phyloP scores from a whole-genome alignment of 352 stramenopile genomes.

The Globisporangium cederbergense region DNA sequence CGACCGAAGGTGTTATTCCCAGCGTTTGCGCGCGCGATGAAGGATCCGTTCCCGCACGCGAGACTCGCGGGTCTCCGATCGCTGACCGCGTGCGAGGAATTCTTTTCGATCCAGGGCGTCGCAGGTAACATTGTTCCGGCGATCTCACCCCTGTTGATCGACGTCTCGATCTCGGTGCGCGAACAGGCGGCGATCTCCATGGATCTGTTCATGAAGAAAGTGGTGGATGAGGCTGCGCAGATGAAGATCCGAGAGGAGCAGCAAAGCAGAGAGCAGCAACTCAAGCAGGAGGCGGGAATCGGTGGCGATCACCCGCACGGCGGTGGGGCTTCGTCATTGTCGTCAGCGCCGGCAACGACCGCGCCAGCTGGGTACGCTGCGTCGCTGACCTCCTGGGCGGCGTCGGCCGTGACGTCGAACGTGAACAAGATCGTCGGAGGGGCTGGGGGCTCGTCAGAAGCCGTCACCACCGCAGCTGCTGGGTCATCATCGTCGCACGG shows the following conservation, averaged over 20 bases:
- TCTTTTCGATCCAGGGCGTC: slow-evolving; percentile 71
- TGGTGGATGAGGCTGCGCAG: slow-evolving; percentile 66
- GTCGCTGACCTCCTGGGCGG: slow-evolving; percentile 72
- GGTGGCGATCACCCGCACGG: slow-evolving; percentile 6
- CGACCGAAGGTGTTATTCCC: slow-evolving; percentile 88
- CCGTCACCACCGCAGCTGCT: background rate
- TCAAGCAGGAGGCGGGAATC: slow-evolving; percentile 39
- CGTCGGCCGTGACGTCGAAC: slow-evolving; percentile 62
- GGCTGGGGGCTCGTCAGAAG: slow-evolving; percentile 17
- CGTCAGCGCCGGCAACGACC: slow-evolving; percentile 26
- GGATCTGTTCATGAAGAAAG: slow-evolving; percentile 80
- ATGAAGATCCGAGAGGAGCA: slow-evolving; percentile 78
- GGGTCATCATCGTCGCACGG: slow-evolving; percentile 6
- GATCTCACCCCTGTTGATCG: slow-evolving; percentile 73
- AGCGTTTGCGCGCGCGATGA: slow-evolving; percentile 79
- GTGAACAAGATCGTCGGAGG: slow-evolving; percentile 65
- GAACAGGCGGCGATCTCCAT: slow-evolving; percentile 75
- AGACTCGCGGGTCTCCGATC: slow-evolving; percentile 83
- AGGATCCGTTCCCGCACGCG: slow-evolving; percentile 88
- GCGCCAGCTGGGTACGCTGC: slow-evolving; percentile 44
- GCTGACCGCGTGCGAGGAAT: slow-evolving; percentile 76
- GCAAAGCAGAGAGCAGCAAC: slow-evolving; percentile 56
- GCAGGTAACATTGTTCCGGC: slow-evolving; percentile 71
- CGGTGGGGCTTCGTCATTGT: slow-evolving; percentile 11
- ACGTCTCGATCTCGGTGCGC: slow-evolving; percentile 75